These are phyloP conservation scores for Xerocomus potaroensis DNA, from an alignment of 768 basidiomycete species.

Conservation along the genomic window DNA sequence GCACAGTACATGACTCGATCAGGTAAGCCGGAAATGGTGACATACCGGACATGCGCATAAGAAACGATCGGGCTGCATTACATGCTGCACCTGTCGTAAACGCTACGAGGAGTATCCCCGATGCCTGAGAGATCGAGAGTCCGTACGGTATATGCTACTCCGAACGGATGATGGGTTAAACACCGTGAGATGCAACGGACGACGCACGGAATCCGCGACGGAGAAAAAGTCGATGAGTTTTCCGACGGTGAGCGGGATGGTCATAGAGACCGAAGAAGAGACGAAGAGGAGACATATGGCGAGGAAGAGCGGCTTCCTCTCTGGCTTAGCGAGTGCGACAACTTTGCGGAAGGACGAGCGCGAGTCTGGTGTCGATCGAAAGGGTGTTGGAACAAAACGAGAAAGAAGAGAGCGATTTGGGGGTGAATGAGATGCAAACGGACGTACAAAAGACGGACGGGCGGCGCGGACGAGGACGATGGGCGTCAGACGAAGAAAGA, in stretches of 20 bases:
- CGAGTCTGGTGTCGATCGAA: constrained; percentile 37
- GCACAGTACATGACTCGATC: no score
- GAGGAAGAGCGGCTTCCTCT: constrained; percentile 67
- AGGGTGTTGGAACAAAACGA: constrained; percentile 29
- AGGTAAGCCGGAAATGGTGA: background rate
- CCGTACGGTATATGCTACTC: constrained; percentile 75
- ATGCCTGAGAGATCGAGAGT: constrained; percentile 76
- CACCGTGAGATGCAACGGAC: no score
- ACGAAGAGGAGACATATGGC: constrained; percentile 79
- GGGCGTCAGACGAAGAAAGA: no score
- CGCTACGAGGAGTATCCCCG: constrained; percentile 61
- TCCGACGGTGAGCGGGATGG: constrained; percentile 89
- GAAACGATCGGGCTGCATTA: constrained; percentile 76
- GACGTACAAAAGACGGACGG: constrained; percentile 10
- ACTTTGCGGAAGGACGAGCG: constrained; percentile 73
- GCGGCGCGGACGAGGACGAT: no score
- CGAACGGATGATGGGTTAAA: no score
- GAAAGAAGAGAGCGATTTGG: constrained; percentile 16
- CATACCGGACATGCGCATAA: constrained; percentile 83
- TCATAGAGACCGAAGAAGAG: constrained; percentile 90
- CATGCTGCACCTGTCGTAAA: constrained; percentile 87
- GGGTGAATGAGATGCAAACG: constrained; percentile 8
- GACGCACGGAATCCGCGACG: constrained; percentile 56
- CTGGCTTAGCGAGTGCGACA: constrained; percentile 73
- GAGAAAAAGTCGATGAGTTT: constrained; percentile 94